Percentiles rank a stretch among this genome's conserved stretches.
These are phyloP conservation scores for Bipolaris bicolor DNA, from an alignment of 2,329 filamentous ascomycete genomes.

Conservation along the genomic window DNA sequence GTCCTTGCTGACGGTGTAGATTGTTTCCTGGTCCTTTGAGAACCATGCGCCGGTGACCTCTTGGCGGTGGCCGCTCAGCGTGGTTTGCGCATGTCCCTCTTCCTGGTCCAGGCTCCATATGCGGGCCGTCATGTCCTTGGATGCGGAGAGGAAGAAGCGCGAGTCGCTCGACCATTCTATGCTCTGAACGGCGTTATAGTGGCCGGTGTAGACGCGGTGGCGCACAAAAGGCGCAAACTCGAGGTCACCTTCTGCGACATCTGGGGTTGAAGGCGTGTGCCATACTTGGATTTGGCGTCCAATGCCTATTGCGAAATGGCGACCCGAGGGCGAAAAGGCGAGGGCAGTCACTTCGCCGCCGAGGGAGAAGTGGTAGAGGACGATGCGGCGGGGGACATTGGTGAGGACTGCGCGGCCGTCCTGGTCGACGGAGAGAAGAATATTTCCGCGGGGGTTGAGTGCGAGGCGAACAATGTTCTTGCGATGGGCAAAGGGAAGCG, in stretches of 20 bases:
- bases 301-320: constrained; percentile 86
- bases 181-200: constrained; percentile 84
- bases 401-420: constrained; percentile 93
- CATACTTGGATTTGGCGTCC: constrained; percentile 91
- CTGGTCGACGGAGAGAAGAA: constrained; percentile 91
- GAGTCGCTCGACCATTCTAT: constrained; percentile 98
- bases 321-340: constrained; percentile 87
- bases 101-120: constrained; percentile 94
- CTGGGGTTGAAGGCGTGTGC: constrained; percentile 91
- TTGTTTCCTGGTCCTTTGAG: constrained; percentile 89
- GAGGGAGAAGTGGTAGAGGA: constrained; percentile 96
- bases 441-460: constrained; percentile 86
- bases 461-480: constrained; percentile 90
- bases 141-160: constrained; percentile 89
- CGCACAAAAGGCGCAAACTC: constrained; percentile 95
- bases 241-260: constrained; percentile 79
- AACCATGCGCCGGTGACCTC: constrained; percentile 96
- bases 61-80: constrained; percentile 88
- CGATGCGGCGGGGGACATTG: constrained; percentile 82
- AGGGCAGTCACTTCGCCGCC: constrained; percentile 81
- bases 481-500: constrained; percentile 87
- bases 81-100: constrained; percentile 87
- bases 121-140: constrained; percentile 88
- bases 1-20: constrained; percentile 96
- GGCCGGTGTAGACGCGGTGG: constrained; percentile 83